Evolutionary conservation across 192 early-diverging fungal genomes (phyloP).

Genomic region (Backusella tarrabulga): DNA sequence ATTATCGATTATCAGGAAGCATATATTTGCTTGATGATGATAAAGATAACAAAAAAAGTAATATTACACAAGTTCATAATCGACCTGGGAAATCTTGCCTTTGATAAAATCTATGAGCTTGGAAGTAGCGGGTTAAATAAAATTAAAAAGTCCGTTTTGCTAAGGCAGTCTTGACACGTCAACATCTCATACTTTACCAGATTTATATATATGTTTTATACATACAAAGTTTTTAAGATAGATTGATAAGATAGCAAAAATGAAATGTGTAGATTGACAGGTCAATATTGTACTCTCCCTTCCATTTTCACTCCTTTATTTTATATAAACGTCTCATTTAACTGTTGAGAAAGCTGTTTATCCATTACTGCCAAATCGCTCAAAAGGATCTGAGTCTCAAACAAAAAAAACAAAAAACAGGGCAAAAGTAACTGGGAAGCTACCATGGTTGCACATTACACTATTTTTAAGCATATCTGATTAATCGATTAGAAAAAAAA

Average conservation of each 20-base stretch:
- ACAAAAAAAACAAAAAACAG: background rate
- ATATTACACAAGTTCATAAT: constrained; percentile 1
- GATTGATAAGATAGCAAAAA: too few species aligned
- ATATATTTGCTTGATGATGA: background rate
- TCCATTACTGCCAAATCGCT: background rate
- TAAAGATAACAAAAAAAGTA: background rate
- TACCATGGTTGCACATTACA: background rate
- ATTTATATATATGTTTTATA: too few species aligned
- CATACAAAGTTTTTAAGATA: too few species aligned
- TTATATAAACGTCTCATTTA: too few species aligned
- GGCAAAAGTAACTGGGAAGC: background rate
- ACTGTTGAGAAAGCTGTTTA: background rate
- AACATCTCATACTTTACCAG: background rate
- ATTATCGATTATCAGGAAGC: background rate
- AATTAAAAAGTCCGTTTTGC: constrained; percentile 7
- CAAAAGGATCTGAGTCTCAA: background rate
- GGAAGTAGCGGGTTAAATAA: background rate
- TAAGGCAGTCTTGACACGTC: background rate
- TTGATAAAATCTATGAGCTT: constrained; percentile 7
- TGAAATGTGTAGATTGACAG: background rate
- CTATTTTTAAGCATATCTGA: constrained; percentile 5
- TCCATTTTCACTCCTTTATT: too few species aligned
- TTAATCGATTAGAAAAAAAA: background rate
- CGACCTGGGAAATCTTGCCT: background rate
- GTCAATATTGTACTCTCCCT: too few species aligned